Evolutionary conservation across 495 filamentous ascomycete genomes (phyloP), one percentile per base, ranked within the genome.

Genomic region (Neurospora intermedia): DNA sequence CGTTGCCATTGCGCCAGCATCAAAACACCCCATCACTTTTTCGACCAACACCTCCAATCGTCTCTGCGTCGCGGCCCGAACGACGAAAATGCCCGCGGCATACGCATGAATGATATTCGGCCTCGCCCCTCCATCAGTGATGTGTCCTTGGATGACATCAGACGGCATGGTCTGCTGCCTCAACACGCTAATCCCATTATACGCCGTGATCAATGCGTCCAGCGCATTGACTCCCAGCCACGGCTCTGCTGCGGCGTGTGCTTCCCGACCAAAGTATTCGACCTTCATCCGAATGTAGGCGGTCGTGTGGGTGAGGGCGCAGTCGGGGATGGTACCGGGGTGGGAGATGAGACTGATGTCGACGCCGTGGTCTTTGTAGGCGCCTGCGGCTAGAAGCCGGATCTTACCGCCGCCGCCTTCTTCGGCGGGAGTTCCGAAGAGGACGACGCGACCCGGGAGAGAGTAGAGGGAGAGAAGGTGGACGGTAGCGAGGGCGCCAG

Each of bases 381-480:
- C 91, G 0, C 89, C 89, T 1, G 84, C 86, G 20, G 91, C 78
- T 40, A 92, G 83, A 9, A 92, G 83, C 59, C 86, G 87, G 71
- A 89, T 89, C 78, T 93, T 92, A 31, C 91, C 91, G 13, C 89
- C 89, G 20, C 45, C 69, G 27, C 76, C 88, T 82, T 93, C 91
- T 79, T 93, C 91, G 0, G 88, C 91, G 1, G 91, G 91, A 0
- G 91, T 93, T 23, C 91, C 91, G 38, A 93, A 86, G 41, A 93
- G 76, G 59, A 89, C 80, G 0, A 90, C 82, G 59, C 88, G 88
- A 6, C 91, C 91, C 0, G 81, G 79, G 7, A 91, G 77, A 2
- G 77, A 75, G 48, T 84, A 83, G 42, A 83, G 74, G 45, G 79
- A 79, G 42, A 92, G 79, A 10, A 86, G 75, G 6, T 84, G 76